Percentiles rank a stretch among this genome's conserved stretches.
Evolutionary conservation across 129 eudicot species (phyloP).

Genomic region (Lactuca sativa): DNA sequence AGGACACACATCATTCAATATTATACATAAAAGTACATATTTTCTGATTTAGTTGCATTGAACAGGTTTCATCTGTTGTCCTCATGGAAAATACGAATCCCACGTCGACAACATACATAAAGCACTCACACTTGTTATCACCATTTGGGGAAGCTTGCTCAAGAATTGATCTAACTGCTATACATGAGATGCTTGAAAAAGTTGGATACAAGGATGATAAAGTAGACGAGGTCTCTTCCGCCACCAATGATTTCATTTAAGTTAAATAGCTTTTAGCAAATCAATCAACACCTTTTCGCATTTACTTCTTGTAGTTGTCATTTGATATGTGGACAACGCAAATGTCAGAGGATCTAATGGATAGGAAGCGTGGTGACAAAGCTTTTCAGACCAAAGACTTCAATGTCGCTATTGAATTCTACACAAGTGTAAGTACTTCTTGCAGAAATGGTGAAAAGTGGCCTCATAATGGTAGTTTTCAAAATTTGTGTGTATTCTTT

Average conservation of each 20-base stretch:
- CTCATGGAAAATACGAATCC: constrained; percentile 49
- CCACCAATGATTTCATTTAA: no score
- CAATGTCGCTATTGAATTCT: constrained; percentile 48
- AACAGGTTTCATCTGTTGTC: constrained; percentile 63
- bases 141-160: constrained; percentile 81
- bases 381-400: constrained; percentile 64
- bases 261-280: no score
- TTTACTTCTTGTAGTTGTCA: constrained; percentile 45
- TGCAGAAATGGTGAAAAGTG: no score
- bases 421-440: constrained; percentile 41
- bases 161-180: constrained; percentile 67
- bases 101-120: constrained; percentile 27
- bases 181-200: constrained; percentile 68
- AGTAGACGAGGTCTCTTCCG: constrained; percentile 54
- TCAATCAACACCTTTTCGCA: no score
- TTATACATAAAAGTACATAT: no score
- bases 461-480: no score
- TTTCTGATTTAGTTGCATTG: no score
- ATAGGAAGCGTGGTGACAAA: constrained; percentile 57
- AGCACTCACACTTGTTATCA: constrained; percentile 23
- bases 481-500: no score
- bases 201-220: constrained; percentile 72
- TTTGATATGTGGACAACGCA: constrained; percentile 63
- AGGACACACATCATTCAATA: no score
- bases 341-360: constrained; percentile 55